Evolutionary conservation across 148 eudicot genomes (phyloP).

Genomic region (Suaeda aralocaspica): DNA sequence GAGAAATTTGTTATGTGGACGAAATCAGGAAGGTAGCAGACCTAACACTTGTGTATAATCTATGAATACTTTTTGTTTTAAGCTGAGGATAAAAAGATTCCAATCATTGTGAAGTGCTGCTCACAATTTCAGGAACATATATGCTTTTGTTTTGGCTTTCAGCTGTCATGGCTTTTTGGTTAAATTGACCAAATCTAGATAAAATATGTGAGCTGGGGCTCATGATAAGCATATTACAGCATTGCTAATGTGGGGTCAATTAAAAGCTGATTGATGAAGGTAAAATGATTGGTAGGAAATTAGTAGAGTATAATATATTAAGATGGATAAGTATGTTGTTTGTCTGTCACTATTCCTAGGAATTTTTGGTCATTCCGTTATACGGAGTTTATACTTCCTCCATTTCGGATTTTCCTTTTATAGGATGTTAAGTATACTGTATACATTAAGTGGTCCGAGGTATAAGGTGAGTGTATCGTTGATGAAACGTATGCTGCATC

Average conservation of each 20-base stretch:
- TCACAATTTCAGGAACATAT: not conserved
- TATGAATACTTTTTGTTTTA: too few relatives aligned
- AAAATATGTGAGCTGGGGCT: not conserved
- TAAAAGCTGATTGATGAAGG: not conserved
- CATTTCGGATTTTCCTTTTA: not conserved
- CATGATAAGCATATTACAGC: too few relatives aligned
- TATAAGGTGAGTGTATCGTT: not conserved
- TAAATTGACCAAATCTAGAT: not conserved
- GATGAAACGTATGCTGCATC: too few relatives aligned
- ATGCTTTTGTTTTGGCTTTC: not conserved
- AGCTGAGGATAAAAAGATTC: too few relatives aligned
- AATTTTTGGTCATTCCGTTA: not conserved
- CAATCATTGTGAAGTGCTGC: constrained; percentile 1
- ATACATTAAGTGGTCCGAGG: too few relatives aligned
- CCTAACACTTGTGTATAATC: too few relatives aligned
- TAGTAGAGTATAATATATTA: too few relatives aligned
- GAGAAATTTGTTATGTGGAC: too few relatives aligned
- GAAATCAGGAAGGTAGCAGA: too few relatives aligned
- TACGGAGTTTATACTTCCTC: too few relatives aligned
- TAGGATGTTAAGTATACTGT: not conserved
- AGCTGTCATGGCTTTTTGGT: constrained; percentile 1
- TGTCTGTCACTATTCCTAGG: not conserved
- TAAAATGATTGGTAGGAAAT: not conserved
- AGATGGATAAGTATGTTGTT: not conserved
- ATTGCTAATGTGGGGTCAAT: too few relatives aligned